A percentile compares a stretch with the other conserved stretches of the same genome.
phyloP scores from a whole-genome alignment of 1,284 basidiomycete genomes.

The Pisolithus thermaeus region DNA sequence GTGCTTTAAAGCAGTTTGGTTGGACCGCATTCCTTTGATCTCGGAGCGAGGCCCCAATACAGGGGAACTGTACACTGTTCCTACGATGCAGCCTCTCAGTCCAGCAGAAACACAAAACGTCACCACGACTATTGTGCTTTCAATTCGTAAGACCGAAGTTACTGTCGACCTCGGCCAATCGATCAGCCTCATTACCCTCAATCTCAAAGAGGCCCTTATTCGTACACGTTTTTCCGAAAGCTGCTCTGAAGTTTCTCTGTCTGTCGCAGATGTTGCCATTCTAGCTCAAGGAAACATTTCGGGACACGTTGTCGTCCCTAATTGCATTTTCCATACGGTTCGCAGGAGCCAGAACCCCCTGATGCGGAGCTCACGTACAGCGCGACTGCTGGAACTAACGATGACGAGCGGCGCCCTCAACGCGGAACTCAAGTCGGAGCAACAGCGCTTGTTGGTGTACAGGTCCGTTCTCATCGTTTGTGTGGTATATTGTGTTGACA shows the following conservation, averaged over 20 bases:
- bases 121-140: slow-evolving; percentile 57
- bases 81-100: slow-evolving; percentile 6
- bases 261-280: slow-evolving; percentile 59
- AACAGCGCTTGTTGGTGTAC: slow-evolving; percentile 72
- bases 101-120: slow-evolving; percentile 40
- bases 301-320: slow-evolving; percentile 61
- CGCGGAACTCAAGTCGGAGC: slow-evolving; percentile 69
- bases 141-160: slow-evolving; percentile 65
- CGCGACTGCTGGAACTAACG: slow-evolving; percentile 64
- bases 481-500: neutral
- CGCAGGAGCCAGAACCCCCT: slow-evolving; percentile 44
- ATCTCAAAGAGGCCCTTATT: slow-evolving; percentile 55
- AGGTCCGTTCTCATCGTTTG: slow-evolving; percentile 43
- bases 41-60: slow-evolving; percentile 36
- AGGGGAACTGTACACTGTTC: slow-evolving; percentile 18
- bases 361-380: slow-evolving; percentile 28
- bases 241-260: slow-evolving; percentile 58
- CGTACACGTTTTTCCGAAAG: slow-evolving; percentile 56
- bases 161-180: slow-evolving; percentile 76
- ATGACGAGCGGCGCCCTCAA: slow-evolving; percentile 73
- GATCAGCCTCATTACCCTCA: slow-evolving; percentile 59
- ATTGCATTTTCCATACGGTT: slow-evolving; percentile 72
- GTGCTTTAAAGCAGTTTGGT: slow-evolving; percentile 87
- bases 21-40: slow-evolving; percentile 77
- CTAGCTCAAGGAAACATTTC: slow-evolving; percentile 71